Base-by-base conservation (phyloP, 495 filamentous ascomycete genomes). In the Coniosporium apollinis region DNA sequence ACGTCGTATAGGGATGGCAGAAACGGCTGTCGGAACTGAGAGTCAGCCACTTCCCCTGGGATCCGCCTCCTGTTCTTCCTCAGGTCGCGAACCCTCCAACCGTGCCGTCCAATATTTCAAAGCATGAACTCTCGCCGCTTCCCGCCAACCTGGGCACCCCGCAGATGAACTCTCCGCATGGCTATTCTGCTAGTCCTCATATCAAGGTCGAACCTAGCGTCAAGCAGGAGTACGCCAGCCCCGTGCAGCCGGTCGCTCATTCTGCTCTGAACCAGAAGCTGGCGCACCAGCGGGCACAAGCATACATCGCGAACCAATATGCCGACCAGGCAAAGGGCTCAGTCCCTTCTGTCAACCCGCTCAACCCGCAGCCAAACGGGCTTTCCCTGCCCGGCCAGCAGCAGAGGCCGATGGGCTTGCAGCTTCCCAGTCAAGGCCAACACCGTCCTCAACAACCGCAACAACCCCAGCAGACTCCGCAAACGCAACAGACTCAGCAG, bases 11-110 rank as follows among this genome's bases (percentile, higher is more conserved):
- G 89, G 79, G 67, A 58, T 99, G 91, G 91, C 87, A 94, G 58
- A 65, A 69, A 38, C 92, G 85, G 59, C 71, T 96, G 15, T 77
- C 87, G 0, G 70, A 73, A 45, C 69, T 84, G 31, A 68, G 76
- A 30, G 70, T 93, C 42, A 91, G 86, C 34, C 62, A 71, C 25
- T 96, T 94, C 58, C 91, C 91, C 16, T 99, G 91, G 91, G 91
- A 96, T 49, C 89, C 89, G 38, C 48, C 70, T 34, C 70, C 69
- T 34, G 40, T 49, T 25, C 43, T 68, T 66, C 59, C 66, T 58
- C 31, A 68, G 67, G 22, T 60, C 60, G 28, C 42, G 53, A 35
- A 59, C 60, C 56, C 64, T 8, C 56, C 65, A 15, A 70, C 71
- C 8, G 64, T 77, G 4, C 74, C 72, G 19, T 76, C 74, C 16